phyloP scores from a whole-genome alignment of 768 basidiomycete species.

The Mycena filopes region DNA sequence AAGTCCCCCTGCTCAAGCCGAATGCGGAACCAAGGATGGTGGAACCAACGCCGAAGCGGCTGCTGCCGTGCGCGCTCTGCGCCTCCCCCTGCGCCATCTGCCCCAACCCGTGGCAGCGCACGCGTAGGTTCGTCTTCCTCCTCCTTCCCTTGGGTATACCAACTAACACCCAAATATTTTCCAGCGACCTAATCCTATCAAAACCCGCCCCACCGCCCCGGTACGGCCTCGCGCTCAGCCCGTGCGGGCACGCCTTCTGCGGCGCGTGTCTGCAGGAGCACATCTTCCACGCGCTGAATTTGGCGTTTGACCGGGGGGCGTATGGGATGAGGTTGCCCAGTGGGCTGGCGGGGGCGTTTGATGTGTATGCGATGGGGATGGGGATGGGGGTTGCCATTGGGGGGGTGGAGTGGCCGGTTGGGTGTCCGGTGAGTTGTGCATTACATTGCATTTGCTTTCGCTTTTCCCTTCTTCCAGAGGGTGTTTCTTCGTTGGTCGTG shows the following conservation, averaged over 20 bases:
- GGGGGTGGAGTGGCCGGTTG: constrained; percentile 33
- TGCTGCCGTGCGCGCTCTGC: constrained; percentile 18
- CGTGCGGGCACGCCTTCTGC: constrained; percentile 33
- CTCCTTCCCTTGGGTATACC: background rate
- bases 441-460: too few relatives aligned
- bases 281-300: constrained; percentile 34
- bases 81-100: constrained; percentile 2
- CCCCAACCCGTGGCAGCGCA: constrained; percentile 31
- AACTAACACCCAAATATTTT: background rate
- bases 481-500: too few relatives aligned
- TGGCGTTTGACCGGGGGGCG: constrained; percentile 29
- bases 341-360: too few relatives aligned
- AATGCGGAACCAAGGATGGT: too few relatives aligned
- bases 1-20: too few relatives aligned
- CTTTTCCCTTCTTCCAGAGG: too few relatives aligned
- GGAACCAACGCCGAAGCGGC: background rate
- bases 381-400: too few relatives aligned
- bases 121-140: constrained; percentile 4
- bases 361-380: too few relatives aligned
- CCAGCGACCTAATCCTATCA: constrained; percentile 13
- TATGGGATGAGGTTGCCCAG: constrained; percentile 31
- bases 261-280: constrained; percentile 25
- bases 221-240: constrained; percentile 21
- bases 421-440: constrained; percentile 35
- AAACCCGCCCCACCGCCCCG: background rate